Conservation (phyloP, 2,329 filamentous ascomycete genomes). For the Fusarium phyllophilum region DNA sequence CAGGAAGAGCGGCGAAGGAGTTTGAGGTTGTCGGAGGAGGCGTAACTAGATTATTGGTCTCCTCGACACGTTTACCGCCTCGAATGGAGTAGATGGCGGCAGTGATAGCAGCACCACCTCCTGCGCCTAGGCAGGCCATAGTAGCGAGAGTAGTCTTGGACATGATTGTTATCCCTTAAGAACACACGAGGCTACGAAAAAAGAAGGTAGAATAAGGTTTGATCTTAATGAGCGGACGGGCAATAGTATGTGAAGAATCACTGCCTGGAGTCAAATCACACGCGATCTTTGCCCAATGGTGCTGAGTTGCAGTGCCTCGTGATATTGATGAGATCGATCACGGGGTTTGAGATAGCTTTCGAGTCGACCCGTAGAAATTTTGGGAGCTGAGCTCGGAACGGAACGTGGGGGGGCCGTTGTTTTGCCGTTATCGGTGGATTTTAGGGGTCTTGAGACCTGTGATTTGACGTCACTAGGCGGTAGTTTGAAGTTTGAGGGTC, state of each 20-base stretch:
- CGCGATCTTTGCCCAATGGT: slow-evolving; percentile 25
- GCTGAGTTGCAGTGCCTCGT: slow-evolving; percentile 27
- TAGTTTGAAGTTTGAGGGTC: background rate
- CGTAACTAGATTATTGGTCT: slow-evolving; percentile 47
- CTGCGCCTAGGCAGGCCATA: slow-evolving; percentile 79
- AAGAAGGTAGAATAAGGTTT: slow-evolving; percentile 1
- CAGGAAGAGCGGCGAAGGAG: slow-evolving; percentile 44
- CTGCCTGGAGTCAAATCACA: slow-evolving; percentile 7
- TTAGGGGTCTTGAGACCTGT: slow-evolving; percentile 15
- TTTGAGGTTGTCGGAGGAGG: slow-evolving; percentile 45
- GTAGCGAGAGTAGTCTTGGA: slow-evolving; percentile 81
- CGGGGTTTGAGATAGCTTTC: slow-evolving; percentile 20
- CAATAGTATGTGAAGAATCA: background rate
- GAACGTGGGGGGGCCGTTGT: slow-evolving; percentile 38
- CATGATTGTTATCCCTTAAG: slow-evolving; percentile 60
- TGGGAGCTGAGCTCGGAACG: slow-evolving; percentile 22
- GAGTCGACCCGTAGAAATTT: slow-evolving; percentile 23
- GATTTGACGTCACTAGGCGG: slow-evolving; percentile 25
- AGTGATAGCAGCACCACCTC: slow-evolving; percentile 79
- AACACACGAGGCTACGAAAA: background rate
- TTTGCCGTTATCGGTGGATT: slow-evolving; percentile 29
- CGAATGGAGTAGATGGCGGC: slow-evolving; percentile 73
- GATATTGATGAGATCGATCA: slow-evolving; percentile 29
- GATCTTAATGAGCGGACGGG: background rate
- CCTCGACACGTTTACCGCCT: slow-evolving; percentile 57